A percentile compares a stretch with the other conserved stretches of the same genome.
Evolutionary conservation across 2,329 filamentous ascomycete species (phyloP).

Genomic region (Esteya vermicola): DNA sequence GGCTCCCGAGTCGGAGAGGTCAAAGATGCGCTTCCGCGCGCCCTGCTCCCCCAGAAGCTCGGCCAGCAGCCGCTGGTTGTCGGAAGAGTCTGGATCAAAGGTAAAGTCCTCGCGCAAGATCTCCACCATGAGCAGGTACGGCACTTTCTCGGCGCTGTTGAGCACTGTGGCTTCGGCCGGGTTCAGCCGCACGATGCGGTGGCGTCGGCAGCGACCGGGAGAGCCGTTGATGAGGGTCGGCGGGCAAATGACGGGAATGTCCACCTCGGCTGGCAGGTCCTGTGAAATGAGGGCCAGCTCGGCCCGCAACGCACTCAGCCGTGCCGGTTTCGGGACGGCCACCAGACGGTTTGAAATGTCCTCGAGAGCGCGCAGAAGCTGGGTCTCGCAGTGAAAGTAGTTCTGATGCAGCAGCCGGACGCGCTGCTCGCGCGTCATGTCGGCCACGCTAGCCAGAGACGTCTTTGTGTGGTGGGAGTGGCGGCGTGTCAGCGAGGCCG

Average conservation of each 20-base stretch:
- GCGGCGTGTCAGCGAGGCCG: slow-evolving; percentile 36
- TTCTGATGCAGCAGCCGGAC: slow-evolving; percentile 62
- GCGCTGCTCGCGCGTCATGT: slow-evolving; percentile 52
- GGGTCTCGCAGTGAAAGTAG: slow-evolving; percentile 70
- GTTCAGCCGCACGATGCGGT: slow-evolving; percentile 70
- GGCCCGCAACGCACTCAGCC: slow-evolving; percentile 66
- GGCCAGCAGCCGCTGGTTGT: slow-evolving; percentile 53
- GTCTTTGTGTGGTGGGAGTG: slow-evolving; percentile 41
- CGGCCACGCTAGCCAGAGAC: slow-evolving; percentile 40
- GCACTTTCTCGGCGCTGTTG: slow-evolving; percentile 77
- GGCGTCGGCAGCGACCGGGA: slow-evolving; percentile 63
- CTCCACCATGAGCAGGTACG: slow-evolving; percentile 74
- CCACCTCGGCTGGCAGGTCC: slow-evolving; percentile 69
- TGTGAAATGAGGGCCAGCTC: slow-evolving; percentile 70
- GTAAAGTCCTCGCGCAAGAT: slow-evolving; percentile 70
- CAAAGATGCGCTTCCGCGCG: slow-evolving; percentile 47
- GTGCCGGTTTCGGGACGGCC: slow-evolving; percentile 65
- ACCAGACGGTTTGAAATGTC: slow-evolving; percentile 77
- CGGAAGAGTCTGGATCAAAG: slow-evolving; percentile 60
- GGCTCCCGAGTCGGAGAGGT: slow-evolving; percentile 53
- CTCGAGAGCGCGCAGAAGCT: slow-evolving; percentile 67
- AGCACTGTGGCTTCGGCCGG: slow-evolving; percentile 73
- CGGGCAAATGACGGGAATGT: slow-evolving; percentile 70
- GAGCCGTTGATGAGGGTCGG: slow-evolving; percentile 58
- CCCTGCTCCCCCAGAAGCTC: slow-evolving; percentile 43